Conservation (phyloP, 345 rosid species). For the Salix exigua region DNA sequence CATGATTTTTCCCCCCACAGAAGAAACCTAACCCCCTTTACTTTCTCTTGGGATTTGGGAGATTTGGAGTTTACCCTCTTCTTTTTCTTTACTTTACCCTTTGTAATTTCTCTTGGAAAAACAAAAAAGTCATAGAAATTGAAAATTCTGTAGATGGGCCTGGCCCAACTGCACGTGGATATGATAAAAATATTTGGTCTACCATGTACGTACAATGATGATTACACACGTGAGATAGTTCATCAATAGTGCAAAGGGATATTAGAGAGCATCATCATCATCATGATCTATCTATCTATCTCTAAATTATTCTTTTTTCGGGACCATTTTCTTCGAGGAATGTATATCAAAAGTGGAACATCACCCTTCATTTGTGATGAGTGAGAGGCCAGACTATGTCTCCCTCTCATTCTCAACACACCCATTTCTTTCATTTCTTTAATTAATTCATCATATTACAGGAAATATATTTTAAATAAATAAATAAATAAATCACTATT, state of each 20-base stretch:
- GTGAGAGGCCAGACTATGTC: slow-evolving; percentile 16
- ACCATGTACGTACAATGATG: slow-evolving; percentile 40
- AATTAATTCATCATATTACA: background rate
- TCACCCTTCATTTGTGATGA: slow-evolving; percentile 28
- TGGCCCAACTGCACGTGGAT: slow-evolving; percentile 36
- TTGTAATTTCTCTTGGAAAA: background rate
- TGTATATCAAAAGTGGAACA: slow-evolving; percentile 43
- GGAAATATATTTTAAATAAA: background rate
- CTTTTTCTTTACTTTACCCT: background rate
- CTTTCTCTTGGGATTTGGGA: background rate
- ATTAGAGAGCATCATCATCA: background rate
- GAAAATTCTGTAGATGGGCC: slow-evolving; percentile 12
- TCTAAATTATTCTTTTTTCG: background rate
- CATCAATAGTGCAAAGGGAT: slow-evolving; percentile 9
- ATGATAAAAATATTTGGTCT: slow-evolving; percentile 47
- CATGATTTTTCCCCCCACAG: background rate
- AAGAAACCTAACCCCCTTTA: background rate
- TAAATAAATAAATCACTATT: background rate
- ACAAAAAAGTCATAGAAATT: background rate
- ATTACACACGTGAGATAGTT: slow-evolving; percentile 60
- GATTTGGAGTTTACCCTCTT: background rate
- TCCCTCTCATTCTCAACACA: slow-evolving; percentile 19
- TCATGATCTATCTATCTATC: accelerated
- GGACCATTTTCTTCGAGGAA: slow-evolving; percentile 35
- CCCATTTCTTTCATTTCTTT: background rate